Evolutionary conservation across 129 eudicot species (phyloP).

Genomic region (Oenanthe sinensis): DNA sequence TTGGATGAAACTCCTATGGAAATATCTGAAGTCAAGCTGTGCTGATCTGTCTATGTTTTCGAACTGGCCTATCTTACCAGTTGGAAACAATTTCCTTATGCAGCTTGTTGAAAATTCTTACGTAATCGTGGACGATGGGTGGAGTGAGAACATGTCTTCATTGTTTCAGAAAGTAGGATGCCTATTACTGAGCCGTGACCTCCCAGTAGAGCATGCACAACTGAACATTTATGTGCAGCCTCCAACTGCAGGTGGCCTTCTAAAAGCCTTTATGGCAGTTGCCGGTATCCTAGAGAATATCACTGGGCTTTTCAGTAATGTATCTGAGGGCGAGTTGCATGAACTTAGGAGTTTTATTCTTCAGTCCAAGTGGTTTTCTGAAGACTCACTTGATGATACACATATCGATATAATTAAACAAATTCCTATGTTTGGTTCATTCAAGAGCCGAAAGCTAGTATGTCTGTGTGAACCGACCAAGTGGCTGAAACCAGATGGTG

Average conservation of each 20-base stretch:
- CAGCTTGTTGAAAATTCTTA: slow-evolving; percentile 74
- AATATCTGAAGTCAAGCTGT: slow-evolving; percentile 57
- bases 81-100: slow-evolving; percentile 58
- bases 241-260: slow-evolving; percentile 73
- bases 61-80: slow-evolving; percentile 94
- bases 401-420: slow-evolving; percentile 53
- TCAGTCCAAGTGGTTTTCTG: slow-evolving; percentile 94
- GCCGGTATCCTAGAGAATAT: slow-evolving; percentile 43
- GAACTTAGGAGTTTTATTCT: slow-evolving; percentile 92
- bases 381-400: slow-evolving; percentile 34
- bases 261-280: slow-evolving; percentile 68
- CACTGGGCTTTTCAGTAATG: slow-evolving; percentile 49
- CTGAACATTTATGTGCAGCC: slow-evolving; percentile 70
- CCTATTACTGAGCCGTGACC: slow-evolving; percentile 65
- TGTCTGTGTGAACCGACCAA: slow-evolving; percentile 53
- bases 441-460: slow-evolving; percentile 57
- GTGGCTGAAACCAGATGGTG: slow-evolving; percentile 83
- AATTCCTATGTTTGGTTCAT: slow-evolving; percentile 94
- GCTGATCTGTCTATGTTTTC: slow-evolving; percentile 68
- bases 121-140: slow-evolving; percentile 84
- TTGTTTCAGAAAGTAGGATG: slow-evolving; percentile 76
- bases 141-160: slow-evolving; percentile 93
- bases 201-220: slow-evolving; percentile 63
- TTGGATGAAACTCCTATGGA: slow-evolving; percentile 86
- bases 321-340: slow-evolving; percentile 82